Evolutionary conservation across 1,284 basidiomycete species (phyloP), one percentile per base, ranked within the genome.

Genomic region (Bjerkandera adusta): DNA sequence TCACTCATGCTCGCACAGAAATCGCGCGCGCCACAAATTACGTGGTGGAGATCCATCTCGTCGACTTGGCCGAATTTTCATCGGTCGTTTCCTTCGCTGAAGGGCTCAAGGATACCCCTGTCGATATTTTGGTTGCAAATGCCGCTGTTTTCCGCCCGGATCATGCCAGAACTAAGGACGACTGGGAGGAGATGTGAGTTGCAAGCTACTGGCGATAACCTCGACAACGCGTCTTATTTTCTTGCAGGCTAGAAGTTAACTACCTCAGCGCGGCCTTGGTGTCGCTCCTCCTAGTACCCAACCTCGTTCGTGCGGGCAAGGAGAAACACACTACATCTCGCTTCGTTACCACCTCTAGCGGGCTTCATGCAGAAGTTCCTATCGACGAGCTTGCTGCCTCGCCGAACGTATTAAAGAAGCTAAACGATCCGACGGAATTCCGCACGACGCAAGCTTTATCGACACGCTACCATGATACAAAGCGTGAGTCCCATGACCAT

Each of bases 81-180:
- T 64, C 61, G 1, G 64, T 69, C 5, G 30, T 36, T 8, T 51
- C 51, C 4, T 69, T 69, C 38, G 65, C 60, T 4, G 56, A 62
- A 21, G 49, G 42, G 26, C 58, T 65, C 22, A 57, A 59, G 27
- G 52, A 49, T 7, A 55, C 55, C 15, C 49, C 56, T 3, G 57
- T 70, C 3, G 68, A 69, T 42, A 59, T 69, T 16, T 51, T 69
- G 8, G 53, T 69, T 5, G 56, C 52, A 20, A 70, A 69, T 45
- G 68, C 68, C 1, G 68, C 53, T 0, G 35, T 66, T 10, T 30
- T 43, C 1, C 21, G 30, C 13, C 3, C 3, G 2, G 38, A 50
- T 5, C 64, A 62, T 47, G 45, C 40, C 15, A 29, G 21, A 24
- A 64, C 64, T 0, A 37, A 37, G 3, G 65, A 68, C 38, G 62